Evolutionary conservation across 495 filamentous ascomycete genomes (phyloP), one percentile per base, ranked within the genome.

Genomic region (Tuber brumale): DNA sequence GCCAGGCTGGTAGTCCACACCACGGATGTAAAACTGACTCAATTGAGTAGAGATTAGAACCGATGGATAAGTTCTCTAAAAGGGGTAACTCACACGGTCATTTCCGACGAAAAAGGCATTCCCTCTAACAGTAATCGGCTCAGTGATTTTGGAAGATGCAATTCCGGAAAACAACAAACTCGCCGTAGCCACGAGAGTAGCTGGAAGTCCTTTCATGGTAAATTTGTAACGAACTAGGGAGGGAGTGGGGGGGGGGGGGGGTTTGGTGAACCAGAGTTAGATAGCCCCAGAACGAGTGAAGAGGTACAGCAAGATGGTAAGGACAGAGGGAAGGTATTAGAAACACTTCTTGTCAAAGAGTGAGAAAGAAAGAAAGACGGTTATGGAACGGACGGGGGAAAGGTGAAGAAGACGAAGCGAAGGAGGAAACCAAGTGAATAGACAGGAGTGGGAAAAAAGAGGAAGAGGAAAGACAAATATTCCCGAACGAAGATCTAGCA

Each of bases 1-100:
- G 77, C 95, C 94, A 71, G 94, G 94, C 84, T 97, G 94, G 85
- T 97, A 97, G 87, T 97, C 95, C 78, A 98, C 91, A 83, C 95
- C 95, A 69, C 94, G 92, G 72, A 98, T 89, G 84, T 97, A 97
- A 89, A 97, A 98, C 82, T 83, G 45, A 9, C 6, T 5, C 31
- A 27, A 41, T 74, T 14, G 70, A 42, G 70, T 3, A 16, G 19
- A 35, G 2, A n/a, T 74, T 51, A 76, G 72, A 10, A 57, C 14
- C 43, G 19, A 39, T 19, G 2, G 16, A n/a, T 69, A 37, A 9
- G 21, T 21, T 57, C 23, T 12, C 23, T 3, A 35, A 23, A 46
- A 6, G 21, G 61, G 43, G 69, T 18, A 73, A 66, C 82, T 70
- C 81, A 83, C 82, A 76, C 95, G 91, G 18, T 90, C 84, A 77